phyloP scores from a whole-genome alignment of 148 eudicot genomes.

The Vaccinium vitisidaea region DNA sequence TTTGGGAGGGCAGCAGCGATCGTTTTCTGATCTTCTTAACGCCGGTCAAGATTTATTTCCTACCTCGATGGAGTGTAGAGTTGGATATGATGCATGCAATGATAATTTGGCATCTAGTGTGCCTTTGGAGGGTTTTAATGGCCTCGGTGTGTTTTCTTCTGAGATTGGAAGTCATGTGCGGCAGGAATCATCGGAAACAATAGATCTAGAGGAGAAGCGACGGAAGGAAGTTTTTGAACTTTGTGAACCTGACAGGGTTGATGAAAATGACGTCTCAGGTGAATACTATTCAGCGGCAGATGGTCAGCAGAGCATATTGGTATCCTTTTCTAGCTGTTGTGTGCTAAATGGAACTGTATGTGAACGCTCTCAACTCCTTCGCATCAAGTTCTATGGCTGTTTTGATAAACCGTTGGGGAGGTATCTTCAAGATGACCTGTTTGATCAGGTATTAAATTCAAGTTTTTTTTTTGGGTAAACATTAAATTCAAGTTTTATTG shows the following conservation, averaged over 20 bases:
- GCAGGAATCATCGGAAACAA: slow-evolving; percentile 26
- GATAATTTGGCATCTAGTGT: slow-evolving; percentile 30
- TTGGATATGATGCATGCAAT: slow-evolving; percentile 26
- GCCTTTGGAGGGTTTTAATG: slow-evolving; percentile 22
- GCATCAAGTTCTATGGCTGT: slow-evolving; percentile 82
- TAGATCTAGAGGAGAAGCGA: slow-evolving; percentile 33
- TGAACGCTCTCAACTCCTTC: slow-evolving; percentile 86
- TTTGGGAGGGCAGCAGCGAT: slow-evolving; percentile 27
- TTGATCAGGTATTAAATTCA: slow-evolving; percentile 65
- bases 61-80: slow-evolving; percentile 27
- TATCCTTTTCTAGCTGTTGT: slow-evolving; percentile 87
- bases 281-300: slow-evolving; percentile 62
- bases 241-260: slow-evolving; percentile 22
- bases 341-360: slow-evolving; percentile 85
- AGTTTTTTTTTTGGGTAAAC: neutral
- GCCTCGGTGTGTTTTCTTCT: slow-evolving; percentile 14
- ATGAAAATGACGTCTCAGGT: slow-evolving; percentile 42
- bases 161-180: slow-evolving; percentile 25
- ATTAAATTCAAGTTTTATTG: slow-evolving; percentile 8
- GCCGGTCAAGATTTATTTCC: slow-evolving; percentile 22
- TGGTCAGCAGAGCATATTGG: slow-evolving; percentile 76
- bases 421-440: slow-evolving; percentile 78
- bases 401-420: slow-evolving; percentile 96
- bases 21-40: slow-evolving; percentile 24
- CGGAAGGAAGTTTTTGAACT: slow-evolving; percentile 20